Base-by-base conservation (phyloP, 306 rosid species). In the Cicer bijugum region DNA sequence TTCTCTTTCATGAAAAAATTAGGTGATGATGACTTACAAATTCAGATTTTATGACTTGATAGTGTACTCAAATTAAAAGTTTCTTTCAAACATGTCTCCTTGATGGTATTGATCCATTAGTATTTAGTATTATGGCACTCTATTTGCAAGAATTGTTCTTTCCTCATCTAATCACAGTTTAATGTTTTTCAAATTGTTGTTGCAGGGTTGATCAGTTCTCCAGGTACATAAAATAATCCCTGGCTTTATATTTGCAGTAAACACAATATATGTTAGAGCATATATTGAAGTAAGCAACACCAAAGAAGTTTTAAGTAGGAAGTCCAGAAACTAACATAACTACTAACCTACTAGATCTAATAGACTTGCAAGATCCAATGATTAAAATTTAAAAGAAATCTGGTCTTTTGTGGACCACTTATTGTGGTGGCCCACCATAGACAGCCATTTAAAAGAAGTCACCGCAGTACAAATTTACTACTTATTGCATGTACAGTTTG, bases 1-100 rank as follows among this genome's bases (percentile, higher is more conserved):
- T 89, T 83, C 87, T 87, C 79, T 94, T 89, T 76, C 94, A 91
- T 82, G 98, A 94, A 84, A 94, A 91, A 82, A 94, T 94, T 78
- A 91, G 98, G 98, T 94, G 83, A 83, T 81, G 86, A 80, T 58
- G 67, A 68, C 62, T 56, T 48, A 9, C 50, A 81, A 72, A 15
- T 78, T 64, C 44, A 6, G 39, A 19, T 67, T 23, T 53, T 44
- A 7, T 53, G 15, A 62, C 52, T 77, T 33, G 74, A 33, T 55
- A 69, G 7, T 77, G 52, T 52, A n/a, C 64, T 71, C 63, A 7
- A 14, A 68, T 66, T 56, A 44, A 60, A 64, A 75, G 58, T 73
- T 82, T 80, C 58, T 47, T 20, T 61, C 62, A 55, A 69, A 52
- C 48, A 75, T 50, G 33, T 19, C 46, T 72, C 55, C 14, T 40